Conservation (phyloP, 805 yeast genomes). For the Blastobotrys terrestris region DNA sequence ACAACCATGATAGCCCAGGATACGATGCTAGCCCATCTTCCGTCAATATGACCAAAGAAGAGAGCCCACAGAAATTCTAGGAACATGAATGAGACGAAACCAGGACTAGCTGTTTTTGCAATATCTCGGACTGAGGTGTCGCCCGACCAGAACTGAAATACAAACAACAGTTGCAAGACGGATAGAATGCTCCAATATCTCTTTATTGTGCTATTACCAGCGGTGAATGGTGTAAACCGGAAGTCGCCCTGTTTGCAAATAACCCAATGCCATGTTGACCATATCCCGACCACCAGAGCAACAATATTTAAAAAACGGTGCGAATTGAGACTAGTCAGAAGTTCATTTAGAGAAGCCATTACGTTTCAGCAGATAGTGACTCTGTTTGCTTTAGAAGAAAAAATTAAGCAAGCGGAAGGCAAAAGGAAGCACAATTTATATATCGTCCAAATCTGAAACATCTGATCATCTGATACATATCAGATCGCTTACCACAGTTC, state of each 20-base stretch:
- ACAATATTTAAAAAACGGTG: neutral
- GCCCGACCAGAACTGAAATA: constrained; percentile 4
- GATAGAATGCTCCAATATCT: neutral
- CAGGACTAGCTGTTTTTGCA: constrained; percentile 1
- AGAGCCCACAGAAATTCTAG: constrained; percentile 4
- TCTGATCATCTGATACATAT: no score
- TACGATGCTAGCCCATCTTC: neutral
- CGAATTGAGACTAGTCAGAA: neutral
- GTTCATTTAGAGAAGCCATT: neutral
- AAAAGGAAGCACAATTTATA: no score
- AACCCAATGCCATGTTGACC: neutral
- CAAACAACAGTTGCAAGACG: constrained; percentile 2
- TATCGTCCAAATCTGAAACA: no score
- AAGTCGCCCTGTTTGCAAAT: neutral
- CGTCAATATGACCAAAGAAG: neutral
- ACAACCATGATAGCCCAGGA: neutral
- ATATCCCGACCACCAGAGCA: constrained; percentile 1
- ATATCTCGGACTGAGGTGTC: constrained; percentile 1
- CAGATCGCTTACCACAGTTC: no score
- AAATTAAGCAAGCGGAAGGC: no score
- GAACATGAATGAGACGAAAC: constrained; percentile 2
- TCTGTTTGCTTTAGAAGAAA: no score
- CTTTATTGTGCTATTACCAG: neutral
- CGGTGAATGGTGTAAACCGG: neutral
- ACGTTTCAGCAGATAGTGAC: neutral